Base-by-base conservation (phyloP, 805 yeast genomes). In the Kluyveromyces nonfermentans region DNA sequence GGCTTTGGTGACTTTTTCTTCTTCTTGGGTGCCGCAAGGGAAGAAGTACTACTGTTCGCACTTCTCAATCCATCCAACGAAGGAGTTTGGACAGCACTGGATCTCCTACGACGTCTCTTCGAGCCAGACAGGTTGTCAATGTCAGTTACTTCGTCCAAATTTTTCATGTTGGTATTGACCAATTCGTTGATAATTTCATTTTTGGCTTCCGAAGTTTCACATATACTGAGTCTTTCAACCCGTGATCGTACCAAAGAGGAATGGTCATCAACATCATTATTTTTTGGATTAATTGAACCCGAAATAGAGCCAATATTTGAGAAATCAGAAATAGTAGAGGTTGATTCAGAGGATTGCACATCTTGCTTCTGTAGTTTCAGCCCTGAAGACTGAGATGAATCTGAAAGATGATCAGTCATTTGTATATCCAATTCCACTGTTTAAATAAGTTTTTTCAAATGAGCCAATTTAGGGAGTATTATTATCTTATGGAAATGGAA, bases 1-100 rank as follows among this genome's bases (percentile, higher is more conserved):
- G 56, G 52, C 20, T 55, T 54, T 4, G 45, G 40, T 18, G 54
- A 47, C 42, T 58, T 67, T 40, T 57, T 59, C 54, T 67, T 67
- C 50, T 64, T 64, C 34, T 60, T 62, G 20, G 53, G 37, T 28
- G 35, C 45, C 10, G 38, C 40, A 17, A 30, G 16, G 2, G 45
- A 43, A 16, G 31, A 40, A 15, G 35, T 15, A 9, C 41, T 40
- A 10, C 31, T 32, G 14, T 30, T 22, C 10, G 20, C 42, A n/a
- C 38, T 36, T 20, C 34, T 46, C 21, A 40, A 19, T 14, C 36
- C 36, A n/a, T 36, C 46, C 9, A 44, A 34, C 12, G 41, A 33
- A 2, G 47, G 43, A 9, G 39, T 31, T n/a, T 42, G 25, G 3
- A 46, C 37, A 10, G 53, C 59, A 41, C 62, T 55, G 6, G 63